phyloP scores from a whole-genome alignment of 306 rosid genomes.

The Delonix regia region DNA sequence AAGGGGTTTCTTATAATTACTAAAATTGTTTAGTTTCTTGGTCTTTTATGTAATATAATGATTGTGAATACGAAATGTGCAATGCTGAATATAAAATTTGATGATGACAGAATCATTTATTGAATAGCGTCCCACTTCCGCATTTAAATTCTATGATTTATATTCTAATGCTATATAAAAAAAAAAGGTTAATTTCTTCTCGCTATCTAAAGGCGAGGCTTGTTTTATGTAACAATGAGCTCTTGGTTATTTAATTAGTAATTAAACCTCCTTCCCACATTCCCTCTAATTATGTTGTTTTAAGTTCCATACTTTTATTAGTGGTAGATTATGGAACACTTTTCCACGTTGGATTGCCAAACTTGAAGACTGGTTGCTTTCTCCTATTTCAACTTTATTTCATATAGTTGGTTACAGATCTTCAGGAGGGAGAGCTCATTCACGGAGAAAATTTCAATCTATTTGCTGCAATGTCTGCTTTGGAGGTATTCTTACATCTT shows the following conservation, averaged over 20 bases:
- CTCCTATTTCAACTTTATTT: constrained; percentile 16
- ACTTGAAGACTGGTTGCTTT: background rate
- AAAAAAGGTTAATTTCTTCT: background rate
- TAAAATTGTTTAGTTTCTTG: background rate
- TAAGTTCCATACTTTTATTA: background rate
- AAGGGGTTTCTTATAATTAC: constrained; percentile 14
- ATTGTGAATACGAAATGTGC: background rate
- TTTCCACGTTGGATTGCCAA: constrained; percentile 10
- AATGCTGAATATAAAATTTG: constrained; percentile 4
- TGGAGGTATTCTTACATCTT: constrained; percentile 69
- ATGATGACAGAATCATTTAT: background rate
- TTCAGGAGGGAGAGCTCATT: constrained; percentile 91
- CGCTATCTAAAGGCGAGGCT: background rate
- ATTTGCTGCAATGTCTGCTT: constrained; percentile 94
- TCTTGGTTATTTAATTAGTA: background rate
- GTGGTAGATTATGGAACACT: background rate
- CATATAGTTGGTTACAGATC: constrained; percentile 61
- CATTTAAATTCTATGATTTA: background rate
- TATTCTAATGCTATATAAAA: background rate
- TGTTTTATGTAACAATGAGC: background rate
- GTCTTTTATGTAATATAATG: constrained; percentile 7
- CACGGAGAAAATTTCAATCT: constrained; percentile 95
- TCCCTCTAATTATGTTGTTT: background rate
- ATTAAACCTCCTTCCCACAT: background rate
- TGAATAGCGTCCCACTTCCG: background rate